Evolutionary conservation across 1,284 basidiomycete species (phyloP).

Genomic region (Sporisorium scitamineum): DNA sequence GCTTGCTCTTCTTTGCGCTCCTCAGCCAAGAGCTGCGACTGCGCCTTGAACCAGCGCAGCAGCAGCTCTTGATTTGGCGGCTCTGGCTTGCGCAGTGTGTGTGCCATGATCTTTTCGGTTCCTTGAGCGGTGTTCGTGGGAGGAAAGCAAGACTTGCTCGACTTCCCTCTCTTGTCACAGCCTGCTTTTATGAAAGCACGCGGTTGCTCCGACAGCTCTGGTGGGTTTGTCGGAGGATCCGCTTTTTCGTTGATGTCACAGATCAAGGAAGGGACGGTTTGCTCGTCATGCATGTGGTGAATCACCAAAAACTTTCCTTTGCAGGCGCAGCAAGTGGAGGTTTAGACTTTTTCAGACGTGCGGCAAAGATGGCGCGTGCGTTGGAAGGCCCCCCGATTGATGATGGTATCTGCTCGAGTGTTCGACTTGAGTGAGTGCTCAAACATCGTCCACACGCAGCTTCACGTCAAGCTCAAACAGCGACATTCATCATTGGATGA

Average conservation of each 20-base stretch:
- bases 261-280: background rate
- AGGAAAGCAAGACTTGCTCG: slow-evolving; percentile 16
- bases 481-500: too few relatives aligned
- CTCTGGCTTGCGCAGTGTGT: slow-evolving; percentile 32
- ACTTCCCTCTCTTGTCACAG: background rate
- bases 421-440: too few relatives aligned
- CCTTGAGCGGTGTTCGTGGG: slow-evolving; percentile 1
- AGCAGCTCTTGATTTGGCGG: slow-evolving; percentile 43
- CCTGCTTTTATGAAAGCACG: background rate
- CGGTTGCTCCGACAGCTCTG: background rate
- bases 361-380: slow-evolving; percentile 18
- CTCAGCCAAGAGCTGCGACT: slow-evolving; percentile 76
- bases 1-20: slow-evolving; percentile 87
- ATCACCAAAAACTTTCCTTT: background rate
- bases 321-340: slow-evolving; percentile 7
- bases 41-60: slow-evolving; percentile 78
- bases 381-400: background rate
- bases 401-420: background rate
- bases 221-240: too few relatives aligned
- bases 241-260: too few relatives aligned
- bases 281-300: slow-evolving; percentile 4
- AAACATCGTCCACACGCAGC: too few relatives aligned
- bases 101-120: too few relatives aligned
- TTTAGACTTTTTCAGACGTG: too few relatives aligned
- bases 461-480: too few relatives aligned